Evolutionary conservation across 2,329 filamentous ascomycete genomes (phyloP).

Genomic region (Aspergillus fructus): DNA sequence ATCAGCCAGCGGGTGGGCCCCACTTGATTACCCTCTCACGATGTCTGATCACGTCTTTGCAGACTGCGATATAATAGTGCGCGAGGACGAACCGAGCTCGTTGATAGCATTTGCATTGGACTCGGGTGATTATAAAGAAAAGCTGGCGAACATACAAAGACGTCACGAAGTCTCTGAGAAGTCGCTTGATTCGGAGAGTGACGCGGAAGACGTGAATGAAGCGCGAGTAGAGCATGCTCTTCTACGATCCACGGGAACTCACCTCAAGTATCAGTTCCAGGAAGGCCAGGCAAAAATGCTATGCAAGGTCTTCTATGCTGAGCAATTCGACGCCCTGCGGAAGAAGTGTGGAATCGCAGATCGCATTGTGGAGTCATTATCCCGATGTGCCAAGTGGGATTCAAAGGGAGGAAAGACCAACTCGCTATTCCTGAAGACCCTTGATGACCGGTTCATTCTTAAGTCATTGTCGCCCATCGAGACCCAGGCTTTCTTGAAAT

Average conservation of each 20-base stretch:
- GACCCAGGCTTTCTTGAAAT: constrained; percentile 88
- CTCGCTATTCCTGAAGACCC: constrained; percentile 92
- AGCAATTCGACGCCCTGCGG: constrained; percentile 93
- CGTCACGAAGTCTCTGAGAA: constrained; percentile 31
- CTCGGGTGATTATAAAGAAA: constrained; percentile 81
- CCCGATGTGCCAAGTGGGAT: constrained; percentile 95
- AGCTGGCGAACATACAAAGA: constrained; percentile 59
- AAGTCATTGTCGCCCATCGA: constrained; percentile 90
- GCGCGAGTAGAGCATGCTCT: constrained; percentile 81
- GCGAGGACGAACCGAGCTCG: constrained; percentile 95
- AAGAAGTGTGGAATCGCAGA: constrained; percentile 91
- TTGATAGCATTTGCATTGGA: constrained; percentile 90
- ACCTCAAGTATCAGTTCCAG: constrained; percentile 93
- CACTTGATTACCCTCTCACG: constrained; percentile 86
- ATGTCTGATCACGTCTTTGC: constrained; percentile 92
- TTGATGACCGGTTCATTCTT: constrained; percentile 90
- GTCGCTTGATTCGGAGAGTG: constrained; percentile 24
- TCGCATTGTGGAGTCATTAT: constrained; percentile 91
- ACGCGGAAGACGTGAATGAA: constrained; percentile 55
- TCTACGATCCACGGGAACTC: constrained; percentile 79
- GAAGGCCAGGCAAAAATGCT: constrained; percentile 93
- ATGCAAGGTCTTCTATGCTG: constrained; percentile 98
- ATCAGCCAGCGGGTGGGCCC: constrained; percentile 90
- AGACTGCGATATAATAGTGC: constrained; percentile 93
- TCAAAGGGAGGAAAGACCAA: constrained; percentile 98